Conservation (phyloP, 2,329 filamentous ascomycete genomes). For the Emydomyces testavorans region DNA sequence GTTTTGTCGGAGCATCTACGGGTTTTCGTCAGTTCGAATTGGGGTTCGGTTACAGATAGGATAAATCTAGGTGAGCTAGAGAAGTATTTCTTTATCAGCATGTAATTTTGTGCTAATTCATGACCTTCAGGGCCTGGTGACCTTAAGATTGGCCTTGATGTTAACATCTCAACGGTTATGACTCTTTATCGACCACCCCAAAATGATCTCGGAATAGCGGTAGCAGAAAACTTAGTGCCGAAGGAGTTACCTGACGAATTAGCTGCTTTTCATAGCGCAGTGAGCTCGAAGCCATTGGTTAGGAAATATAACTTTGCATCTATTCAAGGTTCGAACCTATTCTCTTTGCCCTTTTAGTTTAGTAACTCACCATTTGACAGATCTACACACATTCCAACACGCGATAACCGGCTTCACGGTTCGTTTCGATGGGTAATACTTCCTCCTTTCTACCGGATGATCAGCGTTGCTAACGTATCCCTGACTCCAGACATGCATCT, state of each 20-base stretch:
- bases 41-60: conserved; percentile 69
- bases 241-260: conserved; percentile 54
- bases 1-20: conserved; percentile 67
- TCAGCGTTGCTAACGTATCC: conserved; percentile 2
- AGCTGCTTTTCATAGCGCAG: conserved; percentile 48
- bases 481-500: conserved; percentile 44
- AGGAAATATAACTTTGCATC: conserved; percentile 60
- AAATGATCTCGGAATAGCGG: conserved; percentile 61
- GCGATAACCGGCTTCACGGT: conserved; percentile 72
- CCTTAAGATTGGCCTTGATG: conserved; percentile 54
- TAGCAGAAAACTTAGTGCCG: conserved; percentile 55
- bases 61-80: conserved; percentile 54
- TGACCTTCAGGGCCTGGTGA: conserved; percentile 50
- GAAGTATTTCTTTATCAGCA: background rate
- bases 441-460: background rate
- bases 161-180: conserved; percentile 50
- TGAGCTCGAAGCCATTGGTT: conserved; percentile 51
- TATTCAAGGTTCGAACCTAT: conserved; percentile 30
- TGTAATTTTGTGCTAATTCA: conserved; percentile 13
- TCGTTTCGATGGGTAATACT: conserved; percentile 51
- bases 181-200: conserved; percentile 62
- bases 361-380: conserved; percentile 28
- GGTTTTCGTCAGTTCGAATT: conserved; percentile 61
- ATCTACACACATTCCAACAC: conserved; percentile 67
- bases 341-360: background rate